Percentiles rank a stretch among this genome's conserved stretches.
Conservation (phyloP, 2,329 filamentous ascomycete species). For the Penicillium glabrum region DNA sequence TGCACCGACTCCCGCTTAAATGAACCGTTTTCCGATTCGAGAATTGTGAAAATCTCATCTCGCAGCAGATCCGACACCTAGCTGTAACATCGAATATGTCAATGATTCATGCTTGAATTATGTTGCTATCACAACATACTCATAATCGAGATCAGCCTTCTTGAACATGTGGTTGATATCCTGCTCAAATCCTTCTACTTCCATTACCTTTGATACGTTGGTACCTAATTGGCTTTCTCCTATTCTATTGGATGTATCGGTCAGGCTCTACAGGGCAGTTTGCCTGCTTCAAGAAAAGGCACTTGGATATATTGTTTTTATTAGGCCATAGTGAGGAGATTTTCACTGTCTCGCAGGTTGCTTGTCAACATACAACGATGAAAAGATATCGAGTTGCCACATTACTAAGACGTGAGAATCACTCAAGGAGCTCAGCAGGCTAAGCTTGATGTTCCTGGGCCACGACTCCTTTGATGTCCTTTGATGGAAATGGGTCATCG, state of each 20-base stretch:
- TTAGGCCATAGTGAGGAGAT: not conserved
- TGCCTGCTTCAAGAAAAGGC: not conserved
- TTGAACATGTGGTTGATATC: too few relatives aligned
- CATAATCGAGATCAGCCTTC: too few relatives aligned
- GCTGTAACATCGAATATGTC: too few relatives aligned
- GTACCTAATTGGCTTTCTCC: not conserved
- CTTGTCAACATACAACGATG: not conserved
- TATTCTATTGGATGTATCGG: not conserved
- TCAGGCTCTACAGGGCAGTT: not conserved
- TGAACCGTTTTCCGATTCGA: too few relatives aligned
- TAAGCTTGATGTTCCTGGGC: not conserved
- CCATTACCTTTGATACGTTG: too few relatives aligned
- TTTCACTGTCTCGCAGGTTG: not conserved
- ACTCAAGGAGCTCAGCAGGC: too few relatives aligned
- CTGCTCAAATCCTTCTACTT: too few relatives aligned
- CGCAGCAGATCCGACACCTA: too few relatives aligned
- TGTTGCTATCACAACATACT: too few relatives aligned
- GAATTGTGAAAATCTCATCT: too few relatives aligned
- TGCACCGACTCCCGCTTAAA: too few relatives aligned
- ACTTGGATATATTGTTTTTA: not conserved
- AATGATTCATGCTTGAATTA: too few relatives aligned
- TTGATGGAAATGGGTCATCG: not conserved
- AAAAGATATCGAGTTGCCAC: not conserved
- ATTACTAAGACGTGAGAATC: not conserved
- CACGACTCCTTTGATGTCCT: not conserved